Evolutionary conservation across 2,329 filamentous ascomycete species (phyloP).

Genomic region (Diaporthe sp.): DNA sequence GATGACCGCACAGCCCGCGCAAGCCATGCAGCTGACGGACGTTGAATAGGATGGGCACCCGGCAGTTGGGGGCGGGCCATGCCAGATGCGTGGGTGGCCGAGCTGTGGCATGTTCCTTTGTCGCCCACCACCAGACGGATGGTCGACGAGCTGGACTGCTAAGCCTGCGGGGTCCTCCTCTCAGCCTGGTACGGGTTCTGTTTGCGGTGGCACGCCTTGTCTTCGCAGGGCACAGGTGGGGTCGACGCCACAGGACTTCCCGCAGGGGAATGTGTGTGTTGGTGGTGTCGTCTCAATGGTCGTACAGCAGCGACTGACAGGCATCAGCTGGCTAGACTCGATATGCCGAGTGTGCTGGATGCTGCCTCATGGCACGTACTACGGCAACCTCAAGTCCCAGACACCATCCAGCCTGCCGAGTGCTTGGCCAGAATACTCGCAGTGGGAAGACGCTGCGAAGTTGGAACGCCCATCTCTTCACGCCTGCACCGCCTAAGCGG

Average conservation of each 20-base stretch:
- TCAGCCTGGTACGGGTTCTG: background rate
- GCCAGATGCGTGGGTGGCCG: slow-evolving; percentile 15
- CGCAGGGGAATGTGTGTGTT: background rate
- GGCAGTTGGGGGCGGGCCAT: slow-evolving; percentile 29
- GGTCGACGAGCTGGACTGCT: background rate
- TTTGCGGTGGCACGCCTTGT: slow-evolving; percentile 12
- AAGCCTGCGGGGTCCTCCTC: background rate
- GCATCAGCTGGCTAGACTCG: background rate
- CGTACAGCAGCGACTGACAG: slow-evolving; percentile 2
- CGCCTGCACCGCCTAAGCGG: background rate
- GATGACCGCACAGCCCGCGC: slow-evolving; percentile 14
- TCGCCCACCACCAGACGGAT: background rate
- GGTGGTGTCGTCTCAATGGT: background rate
- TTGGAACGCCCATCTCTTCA: background rate
- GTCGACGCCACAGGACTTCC: slow-evolving; percentile 2
- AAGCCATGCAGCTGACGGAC: background rate
- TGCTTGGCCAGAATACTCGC: background rate
- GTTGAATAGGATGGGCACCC: slow-evolving; percentile 2
- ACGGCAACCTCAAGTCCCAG: background rate
- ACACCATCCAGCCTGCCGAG: background rate
- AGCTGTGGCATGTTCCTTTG: slow-evolving; percentile 29
- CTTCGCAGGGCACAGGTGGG: slow-evolving; percentile 1
- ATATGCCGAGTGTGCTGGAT: background rate
- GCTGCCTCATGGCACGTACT: background rate
- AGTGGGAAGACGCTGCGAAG: background rate